Evolutionary conservation across 2,329 filamentous ascomycete species (phyloP).

Genomic region (Trichoderma sp.): DNA sequence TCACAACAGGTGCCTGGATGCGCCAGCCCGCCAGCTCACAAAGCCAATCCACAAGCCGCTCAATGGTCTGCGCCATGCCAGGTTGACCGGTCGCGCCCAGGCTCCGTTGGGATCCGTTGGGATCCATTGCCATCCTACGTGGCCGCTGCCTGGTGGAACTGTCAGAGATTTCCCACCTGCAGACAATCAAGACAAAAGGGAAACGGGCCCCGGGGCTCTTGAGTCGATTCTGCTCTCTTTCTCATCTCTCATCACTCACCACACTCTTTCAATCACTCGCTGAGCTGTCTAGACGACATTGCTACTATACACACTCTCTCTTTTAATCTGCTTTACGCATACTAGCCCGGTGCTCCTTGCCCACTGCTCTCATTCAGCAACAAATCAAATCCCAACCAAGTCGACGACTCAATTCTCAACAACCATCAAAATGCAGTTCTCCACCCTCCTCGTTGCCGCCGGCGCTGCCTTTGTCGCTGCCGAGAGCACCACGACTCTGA

Average conservation of each 20-base stretch:
- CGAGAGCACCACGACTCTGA: conserved; percentile 39
- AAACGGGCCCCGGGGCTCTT: background rate
- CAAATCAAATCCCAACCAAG: background rate
- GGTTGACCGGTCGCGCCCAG: conserved; percentile 11
- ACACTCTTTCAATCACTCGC: conserved; percentile 10
- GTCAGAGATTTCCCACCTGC: conserved; percentile 19
- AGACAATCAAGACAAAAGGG: conserved; percentile 13
- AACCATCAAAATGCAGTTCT: conserved; percentile 45
- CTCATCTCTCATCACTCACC: background rate
- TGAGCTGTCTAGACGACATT: conserved; percentile 14
- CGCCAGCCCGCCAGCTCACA: conserved; percentile 16
- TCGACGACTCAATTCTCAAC: background rate
- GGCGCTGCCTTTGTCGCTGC: conserved; percentile 34
- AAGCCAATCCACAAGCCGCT: conserved; percentile 14
- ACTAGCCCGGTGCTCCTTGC: conserved; percentile 9
- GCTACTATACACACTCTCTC: conserved; percentile 4
- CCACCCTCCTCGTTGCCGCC: conserved; percentile 40
- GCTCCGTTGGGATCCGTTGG: conserved; percentile 9
- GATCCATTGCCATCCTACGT: conserved; percentile 15
- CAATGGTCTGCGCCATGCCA: conserved; percentile 17
- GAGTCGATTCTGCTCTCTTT: background rate
- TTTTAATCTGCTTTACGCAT: background rate
- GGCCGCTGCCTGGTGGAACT: conserved; percentile 16
- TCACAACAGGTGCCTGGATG: conserved; percentile 24
- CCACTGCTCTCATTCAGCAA: conserved; percentile 7